Evolutionary conservation across 176 grass and related monocot genomes (phyloP).

Genomic region (Avena eriantha): DNA sequence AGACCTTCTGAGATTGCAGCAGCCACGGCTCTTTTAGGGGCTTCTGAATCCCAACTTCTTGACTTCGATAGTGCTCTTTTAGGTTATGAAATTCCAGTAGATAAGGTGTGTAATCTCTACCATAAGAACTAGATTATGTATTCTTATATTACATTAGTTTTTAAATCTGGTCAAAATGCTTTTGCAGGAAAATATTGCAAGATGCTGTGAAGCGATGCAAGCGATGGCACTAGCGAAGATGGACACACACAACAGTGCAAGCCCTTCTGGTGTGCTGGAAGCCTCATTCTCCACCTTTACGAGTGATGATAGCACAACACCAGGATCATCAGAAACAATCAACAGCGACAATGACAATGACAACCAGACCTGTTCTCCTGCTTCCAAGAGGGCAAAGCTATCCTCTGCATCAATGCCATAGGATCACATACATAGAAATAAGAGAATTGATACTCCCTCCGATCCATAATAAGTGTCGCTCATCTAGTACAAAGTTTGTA

Average conservation of each 20-base stretch:
- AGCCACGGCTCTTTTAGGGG: constrained; percentile 52
- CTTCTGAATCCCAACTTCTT: constrained; percentile 41
- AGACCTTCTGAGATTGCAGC: constrained; percentile 82
- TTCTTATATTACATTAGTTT: neutral
- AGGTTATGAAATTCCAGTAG: constrained; percentile 48
- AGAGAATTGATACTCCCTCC: neutral
- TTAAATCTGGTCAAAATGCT: neutral
- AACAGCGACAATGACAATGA: constrained; percentile 22
- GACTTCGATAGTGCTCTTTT: constrained; percentile 41
- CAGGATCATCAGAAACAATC: constrained; percentile 44
- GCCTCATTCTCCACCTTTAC: constrained; percentile 57
- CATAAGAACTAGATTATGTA: neutral
- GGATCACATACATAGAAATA: constrained; percentile 23
- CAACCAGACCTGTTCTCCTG: constrained; percentile 46
- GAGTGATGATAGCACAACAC: constrained; percentile 45
- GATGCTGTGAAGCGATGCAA: constrained; percentile 64
- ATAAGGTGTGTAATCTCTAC: constrained; percentile 60
- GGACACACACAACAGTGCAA: constrained; percentile 13
- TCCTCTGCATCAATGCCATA: constrained; percentile 29
- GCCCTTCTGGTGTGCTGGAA: constrained; percentile 61
- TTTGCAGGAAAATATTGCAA: constrained; percentile 62
- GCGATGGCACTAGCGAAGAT: constrained; percentile 46
- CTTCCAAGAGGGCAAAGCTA: constrained; percentile 66
- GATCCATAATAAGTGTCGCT: too few species aligned
- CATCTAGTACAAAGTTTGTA: too few species aligned